A percentile compares a stretch with the other conserved stretches of the same genome.
phyloP scores from a whole-genome alignment of 768 basidiomycete genomes.

The Termitomyces titanicus region DNA sequence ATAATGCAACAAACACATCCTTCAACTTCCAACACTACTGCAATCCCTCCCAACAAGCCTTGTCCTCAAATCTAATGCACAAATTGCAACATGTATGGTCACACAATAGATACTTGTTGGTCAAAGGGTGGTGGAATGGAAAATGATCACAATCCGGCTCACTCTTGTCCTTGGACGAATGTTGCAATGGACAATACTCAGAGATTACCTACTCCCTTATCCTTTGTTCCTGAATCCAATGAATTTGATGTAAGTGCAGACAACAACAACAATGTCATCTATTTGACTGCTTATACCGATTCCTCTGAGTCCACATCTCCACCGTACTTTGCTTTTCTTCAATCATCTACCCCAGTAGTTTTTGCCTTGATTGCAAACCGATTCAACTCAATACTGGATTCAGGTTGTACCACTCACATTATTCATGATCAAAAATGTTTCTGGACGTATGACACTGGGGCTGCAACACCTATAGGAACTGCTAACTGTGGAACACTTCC shows the following conservation, averaged over 20 bases:
- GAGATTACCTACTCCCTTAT: neutral
- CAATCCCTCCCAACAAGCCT: too few species aligned
- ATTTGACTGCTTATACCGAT: neutral
- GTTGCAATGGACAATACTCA: neutral
- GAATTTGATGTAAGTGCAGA: neutral
- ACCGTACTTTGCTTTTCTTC: neutral
- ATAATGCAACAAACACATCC: too few species aligned
- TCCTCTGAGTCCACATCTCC: neutral
- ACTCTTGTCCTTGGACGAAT: neutral
- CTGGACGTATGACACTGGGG: constrained; percentile 4
- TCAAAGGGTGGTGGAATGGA: neutral
- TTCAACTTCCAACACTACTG: neutral
- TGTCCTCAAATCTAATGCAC: neutral
- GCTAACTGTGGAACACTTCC: constrained; percentile 17
- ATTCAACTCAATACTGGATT: constrained; percentile 16
- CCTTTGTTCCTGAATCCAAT: neutral
- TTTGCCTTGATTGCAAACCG: neutral
- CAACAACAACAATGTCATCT: neutral
- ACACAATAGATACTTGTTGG: neutral
- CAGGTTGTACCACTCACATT: constrained; percentile 19
- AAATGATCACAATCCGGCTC: neutral
- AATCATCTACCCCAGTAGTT: neutral
- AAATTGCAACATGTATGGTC: neutral
- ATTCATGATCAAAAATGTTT: constrained; percentile 13
- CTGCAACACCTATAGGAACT: constrained; percentile 9